Evolutionary conservation across 441 rosid species (phyloP), one percentile per base, ranked within the genome.

Genomic region (Macaranga tanarius): DNA sequence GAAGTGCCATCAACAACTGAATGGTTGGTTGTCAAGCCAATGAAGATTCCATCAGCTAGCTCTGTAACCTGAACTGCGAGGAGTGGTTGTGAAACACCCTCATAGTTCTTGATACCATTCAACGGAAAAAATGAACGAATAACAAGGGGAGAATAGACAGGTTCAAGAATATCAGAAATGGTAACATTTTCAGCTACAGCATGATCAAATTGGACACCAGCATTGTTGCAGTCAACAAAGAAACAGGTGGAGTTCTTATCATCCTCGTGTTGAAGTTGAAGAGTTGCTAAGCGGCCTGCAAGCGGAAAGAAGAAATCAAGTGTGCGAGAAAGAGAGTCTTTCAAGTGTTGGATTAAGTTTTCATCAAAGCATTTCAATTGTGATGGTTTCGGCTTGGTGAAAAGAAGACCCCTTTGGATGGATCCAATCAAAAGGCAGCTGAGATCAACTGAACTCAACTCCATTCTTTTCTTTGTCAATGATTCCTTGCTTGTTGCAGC

Each of bases 1-100:
- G 87, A 79, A 6, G 83, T 44, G 10, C 90, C 90, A 52, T 87
- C 88, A 0, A 38, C 77, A 1, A 76, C 76, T 10, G 70, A 26
- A 56, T 89, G 86, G 28, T 83, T 83, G 13, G 76, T 67, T 3
- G 84, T 76, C 48, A 72, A 83, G 0, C 82, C 80, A 0, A 76
- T 7, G 47, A 81, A 78, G 54, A 66, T 20, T 12, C 72, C 77
- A 34, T 81, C 64, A 0, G 12, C 40, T 10, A 77, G 79, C 77
- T 81, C 69, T 1, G 81, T 69, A 7, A 72, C 75, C 10, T 77
- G 82, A 25, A 82, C 72, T 5, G 54, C 80, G 1, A 67, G 50
- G 17, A 74, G 55, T 0, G 78, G 75, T 20, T 63, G 34, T 5
- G 48, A 42, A 34, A 60, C 1, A 0, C 70, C 80, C 9, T 79